Percentiles rank a stretch among this genome's conserved stretches.
phyloP scores from a whole-genome alignment of 1,139 yeast species.

The Blastobotrys raffinosifermentans region DNA sequence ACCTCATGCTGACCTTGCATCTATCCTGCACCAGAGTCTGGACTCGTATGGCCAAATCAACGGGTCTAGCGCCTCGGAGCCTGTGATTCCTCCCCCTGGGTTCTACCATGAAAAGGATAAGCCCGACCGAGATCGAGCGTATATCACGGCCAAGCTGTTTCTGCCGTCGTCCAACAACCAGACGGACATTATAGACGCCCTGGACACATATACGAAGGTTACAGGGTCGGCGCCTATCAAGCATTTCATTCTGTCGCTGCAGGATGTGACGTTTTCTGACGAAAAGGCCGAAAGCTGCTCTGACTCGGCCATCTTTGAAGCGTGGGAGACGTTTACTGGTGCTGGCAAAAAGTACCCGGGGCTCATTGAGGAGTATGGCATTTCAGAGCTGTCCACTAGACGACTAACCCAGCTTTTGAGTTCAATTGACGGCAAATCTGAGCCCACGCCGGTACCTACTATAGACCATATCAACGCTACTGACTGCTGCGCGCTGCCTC shows the following conservation, averaged over 20 bases:
- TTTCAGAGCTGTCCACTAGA: conserved; percentile 27
- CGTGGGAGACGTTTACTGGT: conserved; percentile 21
- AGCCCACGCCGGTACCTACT: conserved; percentile 16
- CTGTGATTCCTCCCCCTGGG: too few relatives aligned
- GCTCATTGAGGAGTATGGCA: conserved; percentile 23
- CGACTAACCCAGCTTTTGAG: conserved; percentile 19
- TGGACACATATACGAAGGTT: conserved; percentile 9
- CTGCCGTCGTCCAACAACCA: conserved; percentile 16
- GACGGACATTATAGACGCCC: conserved; percentile 13
- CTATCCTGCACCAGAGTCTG: conserved; percentile 3
- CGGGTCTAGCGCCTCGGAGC: too few relatives aligned
- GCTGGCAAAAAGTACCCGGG: conserved; percentile 7
- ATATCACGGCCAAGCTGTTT: conserved; percentile 25
- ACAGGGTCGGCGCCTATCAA: conserved; percentile 12
- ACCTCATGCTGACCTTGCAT: conserved; percentile 9
- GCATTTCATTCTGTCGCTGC: conserved; percentile 23
- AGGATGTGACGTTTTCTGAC: conserved; percentile 24
- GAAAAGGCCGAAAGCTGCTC: conserved; percentile 11
- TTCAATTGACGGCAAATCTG: conserved; percentile 9
- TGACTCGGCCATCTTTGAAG: conserved; percentile 15
- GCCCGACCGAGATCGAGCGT: conserved; percentile 1
- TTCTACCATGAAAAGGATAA: too few relatives aligned
- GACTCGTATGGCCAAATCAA: conserved; percentile 6
- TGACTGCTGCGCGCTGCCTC: conserved; percentile 32
- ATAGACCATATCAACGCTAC: conserved; percentile 30